Base-by-base conservation (phyloP, 163 green algal genomes). In the Chlamydomonas reinhardtii region DNA sequence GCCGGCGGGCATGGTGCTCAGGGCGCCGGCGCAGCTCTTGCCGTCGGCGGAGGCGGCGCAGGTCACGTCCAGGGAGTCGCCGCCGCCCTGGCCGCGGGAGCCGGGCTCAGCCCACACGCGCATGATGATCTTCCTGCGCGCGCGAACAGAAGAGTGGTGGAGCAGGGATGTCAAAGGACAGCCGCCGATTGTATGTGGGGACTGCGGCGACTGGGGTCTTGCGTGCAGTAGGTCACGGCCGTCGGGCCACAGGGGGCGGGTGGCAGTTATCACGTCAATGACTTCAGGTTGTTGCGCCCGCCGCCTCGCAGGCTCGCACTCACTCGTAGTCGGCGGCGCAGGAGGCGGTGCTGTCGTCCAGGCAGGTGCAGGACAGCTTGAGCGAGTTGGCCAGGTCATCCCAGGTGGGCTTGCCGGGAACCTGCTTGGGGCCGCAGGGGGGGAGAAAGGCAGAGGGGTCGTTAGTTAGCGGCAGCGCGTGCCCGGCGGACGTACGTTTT, bases 91-190 rank as follows among this genome's bases (percentile, higher is more conserved):
- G 56, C 72, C 72, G 35, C 75, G 75, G 32, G 32, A 82, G 34
- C 59, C 72, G 16, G 75, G 75, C 75, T 82, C 75, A 19, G 75
- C 59, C 52, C 70, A 82, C 14, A 82, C 15, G 34, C 75, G 75
- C 19, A 82, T 15, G 29, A 64, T 61, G 29, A 73, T 12, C 56
- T 82, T 61, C 4, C 75, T 82, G 61, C 24, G 75, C 31, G 29
- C 32, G 29, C 5, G 19, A 17, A 54, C 19, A 15, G 48, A 25
- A 11, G 20, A 29, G n/a, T n/a, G 56, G 19, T 29, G 56, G 19
- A 2, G 2, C 19, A n/a, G 56, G 56, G 56, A 12, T 22, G 56
- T 22, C n/a, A n/a, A n/a, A n/a, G n/a, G n/a, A n/a, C n/a, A n/a
- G n/a, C n/a, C n/a, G n/a, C n/a, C n/a, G n/a, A n/a, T n/a, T n/a